Evolutionary conservation across 345 rosid species (phyloP).

Genomic region (Pugionium cornutum): DNA sequence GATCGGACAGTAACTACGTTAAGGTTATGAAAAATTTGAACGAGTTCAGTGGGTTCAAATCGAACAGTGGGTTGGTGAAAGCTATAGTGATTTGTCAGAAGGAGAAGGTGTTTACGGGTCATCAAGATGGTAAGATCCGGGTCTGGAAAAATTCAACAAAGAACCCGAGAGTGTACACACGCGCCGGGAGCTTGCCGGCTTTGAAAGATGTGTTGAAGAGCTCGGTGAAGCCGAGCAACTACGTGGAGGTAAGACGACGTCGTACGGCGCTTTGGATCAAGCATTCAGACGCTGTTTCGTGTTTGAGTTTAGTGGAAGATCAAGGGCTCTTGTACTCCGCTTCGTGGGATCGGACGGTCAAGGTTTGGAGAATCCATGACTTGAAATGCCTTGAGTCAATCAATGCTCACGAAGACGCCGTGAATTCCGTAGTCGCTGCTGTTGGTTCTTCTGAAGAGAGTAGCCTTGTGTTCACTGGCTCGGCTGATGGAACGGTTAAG

Average conservation of each 20-base stretch:
- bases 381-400: constrained; percentile 50
- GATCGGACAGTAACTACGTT: constrained; percentile 61
- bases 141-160: constrained; percentile 39
- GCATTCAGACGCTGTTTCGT: constrained; percentile 85
- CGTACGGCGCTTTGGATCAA: constrained; percentile 38
- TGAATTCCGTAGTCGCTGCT: constrained; percentile 51
- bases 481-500: constrained; percentile 89
- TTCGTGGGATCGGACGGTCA: constrained; percentile 41
- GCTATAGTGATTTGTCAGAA: constrained; percentile 44
- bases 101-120: constrained; percentile 39
- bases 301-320: constrained; percentile 61
- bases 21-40: constrained; percentile 60
- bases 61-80: constrained; percentile 61
- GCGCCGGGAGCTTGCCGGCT: constrained; percentile 42
- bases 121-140: constrained; percentile 46
- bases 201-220: constrained; percentile 40
- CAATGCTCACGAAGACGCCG: constrained; percentile 85
- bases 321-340: constrained; percentile 39
- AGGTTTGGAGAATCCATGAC: constrained; percentile 40
- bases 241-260: constrained; percentile 67
- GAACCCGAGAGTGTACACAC: constrained; percentile 39
- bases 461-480: constrained; percentile 65
- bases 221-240: constrained; percentile 65
- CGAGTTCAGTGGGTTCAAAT: constrained; percentile 57
- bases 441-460: constrained; percentile 47